Conservation (phyloP, 129 eudicot species). For the carrot (Daucus carota) region DNA sequence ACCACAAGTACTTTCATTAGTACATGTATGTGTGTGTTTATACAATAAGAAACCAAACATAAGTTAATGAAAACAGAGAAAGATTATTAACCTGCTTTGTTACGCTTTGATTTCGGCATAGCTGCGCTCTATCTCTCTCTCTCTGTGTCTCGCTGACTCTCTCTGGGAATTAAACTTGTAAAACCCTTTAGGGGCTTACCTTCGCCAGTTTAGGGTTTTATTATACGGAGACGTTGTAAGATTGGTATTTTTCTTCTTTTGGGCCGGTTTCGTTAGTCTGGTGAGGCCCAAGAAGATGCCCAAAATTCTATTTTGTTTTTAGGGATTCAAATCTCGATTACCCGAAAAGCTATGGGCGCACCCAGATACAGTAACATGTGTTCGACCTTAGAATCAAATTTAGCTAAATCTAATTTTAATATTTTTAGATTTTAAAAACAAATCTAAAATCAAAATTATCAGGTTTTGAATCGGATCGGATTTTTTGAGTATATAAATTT, state of each 20-base stretch:
- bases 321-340: too few relatives aligned
- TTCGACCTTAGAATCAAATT: too few relatives aligned
- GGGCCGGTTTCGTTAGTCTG: background rate
- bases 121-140: background rate
- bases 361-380: too few relatives aligned
- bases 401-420: too few relatives aligned
- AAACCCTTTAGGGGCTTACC: background rate
- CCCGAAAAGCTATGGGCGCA: too few relatives aligned
- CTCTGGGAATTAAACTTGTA: background rate
- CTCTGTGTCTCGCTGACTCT: background rate
- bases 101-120: constrained; percentile 88
- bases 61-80: background rate
- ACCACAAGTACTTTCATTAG: background rate
- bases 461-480: too few relatives aligned
- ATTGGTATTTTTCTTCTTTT: background rate
- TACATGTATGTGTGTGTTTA: background rate
- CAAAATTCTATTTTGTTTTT: too few relatives aligned
- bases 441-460: too few relatives aligned
- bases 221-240: background rate
- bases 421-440: too few relatives aligned
- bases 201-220: constrained; percentile 19
- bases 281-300: background rate
- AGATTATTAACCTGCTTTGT: constrained; percentile 39
- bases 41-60: background rate
- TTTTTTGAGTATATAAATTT: too few relatives aligned